Percentiles rank a stretch among this genome's conserved stretches.
Evolutionary conservation across 495 filamentous ascomycete species (phyloP).

Genomic region (Trichoderma orchidacearum): DNA sequence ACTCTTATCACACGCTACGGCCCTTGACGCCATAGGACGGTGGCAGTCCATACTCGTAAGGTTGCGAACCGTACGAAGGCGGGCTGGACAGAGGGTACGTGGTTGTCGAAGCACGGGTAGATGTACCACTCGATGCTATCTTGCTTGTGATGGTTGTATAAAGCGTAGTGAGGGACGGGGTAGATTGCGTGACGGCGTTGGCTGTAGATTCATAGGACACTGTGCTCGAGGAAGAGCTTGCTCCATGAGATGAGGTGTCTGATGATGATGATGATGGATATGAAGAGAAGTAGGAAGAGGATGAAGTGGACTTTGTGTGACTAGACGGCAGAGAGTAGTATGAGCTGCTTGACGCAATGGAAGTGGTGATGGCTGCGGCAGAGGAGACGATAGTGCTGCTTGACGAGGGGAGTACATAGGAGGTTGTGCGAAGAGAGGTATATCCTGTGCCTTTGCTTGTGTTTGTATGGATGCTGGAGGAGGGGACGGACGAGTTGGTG

Average conservation of each 20-base stretch:
- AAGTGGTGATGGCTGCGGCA: not conserved
- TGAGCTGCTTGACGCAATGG: not conserved
- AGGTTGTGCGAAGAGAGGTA: not conserved
- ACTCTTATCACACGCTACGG: constrained; percentile 17
- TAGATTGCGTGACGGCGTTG: not conserved
- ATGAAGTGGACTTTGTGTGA: not conserved
- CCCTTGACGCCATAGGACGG: constrained; percentile 9
- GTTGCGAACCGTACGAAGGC: not conserved
- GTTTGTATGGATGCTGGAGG: not conserved
- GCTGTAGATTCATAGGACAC: not conserved
- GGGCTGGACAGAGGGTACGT: not conserved
- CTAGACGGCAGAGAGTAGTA: not conserved
- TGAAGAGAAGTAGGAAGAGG: not conserved
- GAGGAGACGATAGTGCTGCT: not conserved
- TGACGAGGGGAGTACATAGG: not conserved
- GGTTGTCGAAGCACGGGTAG: not conserved
- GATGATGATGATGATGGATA: constrained; percentile 9
- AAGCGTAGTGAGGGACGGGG: constrained; percentile 2
- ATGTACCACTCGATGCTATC: not conserved
- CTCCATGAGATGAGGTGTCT: constrained; percentile 7
- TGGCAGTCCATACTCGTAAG: not conserved
- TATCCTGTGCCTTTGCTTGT: not conserved
- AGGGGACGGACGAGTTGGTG: not conserved
- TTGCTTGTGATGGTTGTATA: constrained; percentile 1
- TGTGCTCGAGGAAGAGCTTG: constrained; percentile 5